These are phyloP conservation scores for Buddleja alternifolia DNA, from an alignment of 257 asterid genomes.

Conservation along the genomic window DNA sequence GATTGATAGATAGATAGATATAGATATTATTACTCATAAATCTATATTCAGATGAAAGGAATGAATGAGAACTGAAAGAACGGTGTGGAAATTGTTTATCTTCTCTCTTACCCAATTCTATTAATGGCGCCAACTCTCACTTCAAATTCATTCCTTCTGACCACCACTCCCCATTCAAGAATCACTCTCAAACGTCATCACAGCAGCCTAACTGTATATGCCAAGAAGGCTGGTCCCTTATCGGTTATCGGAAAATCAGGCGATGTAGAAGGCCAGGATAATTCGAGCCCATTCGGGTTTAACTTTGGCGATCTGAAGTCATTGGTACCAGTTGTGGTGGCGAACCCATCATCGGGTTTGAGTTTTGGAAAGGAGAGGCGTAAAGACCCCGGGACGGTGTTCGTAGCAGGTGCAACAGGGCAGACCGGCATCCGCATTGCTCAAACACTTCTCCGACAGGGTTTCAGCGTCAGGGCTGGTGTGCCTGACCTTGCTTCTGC, in stretches of 20 bases:
- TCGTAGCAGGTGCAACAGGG: slow-evolving; percentile 90
- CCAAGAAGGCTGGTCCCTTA: slow-evolving; percentile 50
- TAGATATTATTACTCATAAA: background rate
- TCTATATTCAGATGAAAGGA: slow-evolving; percentile 15
- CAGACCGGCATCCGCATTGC: slow-evolving; percentile 90
- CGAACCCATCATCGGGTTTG: slow-evolving; percentile 58
- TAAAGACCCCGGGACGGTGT: slow-evolving; percentile 87
- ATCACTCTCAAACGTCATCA: slow-evolving; percentile 36
- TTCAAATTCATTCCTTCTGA: slow-evolving; percentile 69
- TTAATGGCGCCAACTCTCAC: slow-evolving; percentile 86
- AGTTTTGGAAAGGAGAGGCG: slow-evolving; percentile 55
- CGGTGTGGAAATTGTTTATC: slow-evolving; percentile 6
- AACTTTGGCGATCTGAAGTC: slow-evolving; percentile 65
- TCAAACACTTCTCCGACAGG: slow-evolving; percentile 74
- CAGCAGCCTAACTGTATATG: slow-evolving; percentile 48
- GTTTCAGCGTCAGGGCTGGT: slow-evolving; percentile 93
- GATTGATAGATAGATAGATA: slow-evolving; percentile 17
- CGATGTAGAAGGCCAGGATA: slow-evolving; percentile 34
- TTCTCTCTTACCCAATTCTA: slow-evolving; percentile 26
- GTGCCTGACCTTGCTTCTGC: slow-evolving; percentile 86
- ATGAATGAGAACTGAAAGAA: slow-evolving; percentile 21
- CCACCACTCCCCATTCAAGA: slow-evolving; percentile 56
- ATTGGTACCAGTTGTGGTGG: slow-evolving; percentile 55
- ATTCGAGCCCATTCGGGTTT: slow-evolving; percentile 60
- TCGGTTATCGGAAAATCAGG: slow-evolving; percentile 38